Conservation (phyloP, 1,284 basidiomycete species). For the Omphalotus olearius region DNA sequence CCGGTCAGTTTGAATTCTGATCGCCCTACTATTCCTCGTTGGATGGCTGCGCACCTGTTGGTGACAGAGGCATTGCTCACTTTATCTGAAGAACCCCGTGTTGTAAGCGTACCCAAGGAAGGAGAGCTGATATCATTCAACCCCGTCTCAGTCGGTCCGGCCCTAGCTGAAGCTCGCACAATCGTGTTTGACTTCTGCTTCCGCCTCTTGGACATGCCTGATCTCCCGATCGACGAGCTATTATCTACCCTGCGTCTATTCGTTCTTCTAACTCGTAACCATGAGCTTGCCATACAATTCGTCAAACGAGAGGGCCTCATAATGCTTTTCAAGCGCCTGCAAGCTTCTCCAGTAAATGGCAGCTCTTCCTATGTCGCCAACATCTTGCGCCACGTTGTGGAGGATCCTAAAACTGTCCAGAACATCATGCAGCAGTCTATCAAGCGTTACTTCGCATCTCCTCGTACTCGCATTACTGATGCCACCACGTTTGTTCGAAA, state of each 20-base stretch:
- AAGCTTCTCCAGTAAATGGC: constrained; percentile 53
- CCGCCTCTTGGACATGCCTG: constrained; percentile 57
- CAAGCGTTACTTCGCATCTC: constrained; percentile 68
- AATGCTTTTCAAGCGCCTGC: constrained; percentile 65
- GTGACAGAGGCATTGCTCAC: constrained; percentile 81
- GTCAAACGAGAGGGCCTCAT: constrained; percentile 60
- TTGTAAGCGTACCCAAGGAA: constrained; percentile 62
- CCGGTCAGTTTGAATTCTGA: constrained; percentile 45
- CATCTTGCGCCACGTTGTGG: constrained; percentile 88
- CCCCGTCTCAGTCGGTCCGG: constrained; percentile 54
- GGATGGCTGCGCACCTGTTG: constrained; percentile 81
- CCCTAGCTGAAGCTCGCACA: constrained; percentile 55
- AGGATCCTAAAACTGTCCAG: constrained; percentile 67
- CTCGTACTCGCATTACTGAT: constrained; percentile 70
- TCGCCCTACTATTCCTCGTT: constrained; percentile 61
- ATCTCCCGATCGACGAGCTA: constrained; percentile 73
- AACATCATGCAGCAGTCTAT: constrained; percentile 82
- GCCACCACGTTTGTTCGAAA: constrained; percentile 72
- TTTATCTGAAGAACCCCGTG: constrained; percentile 66
- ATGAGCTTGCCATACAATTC: constrained; percentile 55
- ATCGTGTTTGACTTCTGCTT: constrained; percentile 73
- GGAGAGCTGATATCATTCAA: constrained; percentile 55
- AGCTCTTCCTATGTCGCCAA: constrained; percentile 84
- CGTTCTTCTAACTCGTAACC: constrained; percentile 77
- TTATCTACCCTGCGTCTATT: constrained; percentile 77